Base-by-base conservation (phyloP, 352 stramenopile species). In the Globisporangium apiculatum region DNA sequence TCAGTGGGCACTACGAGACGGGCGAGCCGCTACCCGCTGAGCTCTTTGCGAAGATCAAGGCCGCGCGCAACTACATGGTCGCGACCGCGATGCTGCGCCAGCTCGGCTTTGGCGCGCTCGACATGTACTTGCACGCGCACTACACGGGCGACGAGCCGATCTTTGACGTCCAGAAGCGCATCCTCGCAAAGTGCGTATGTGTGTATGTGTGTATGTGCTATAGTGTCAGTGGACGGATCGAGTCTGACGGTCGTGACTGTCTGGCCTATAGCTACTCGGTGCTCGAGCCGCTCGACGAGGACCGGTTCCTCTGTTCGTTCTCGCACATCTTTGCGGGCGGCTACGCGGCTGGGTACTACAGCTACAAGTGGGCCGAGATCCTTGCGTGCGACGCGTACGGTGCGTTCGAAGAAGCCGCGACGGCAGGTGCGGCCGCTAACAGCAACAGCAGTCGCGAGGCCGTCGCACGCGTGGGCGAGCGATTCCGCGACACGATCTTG, bases 251-350 rank as follows among this genome's bases (percentile, higher is more conserved):
- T 12, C 42, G 5, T 50, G 35, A 41, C 24, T 36, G 47, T 41
- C 43, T 18, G 42, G n/a, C 24, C 35, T 49, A 43, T 58, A 75
- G 80, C 17, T 89, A 80, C 57, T 92, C 89, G 15, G 90, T 98
- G 14, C 67, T 97, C 53, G 71, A 79, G 58, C 95, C 96, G 35
- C 76, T 99, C 4, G 64, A 78, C 45, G 93, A 98, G 60, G 96
- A 99, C 74, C 78, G 95, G 41, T 99, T 99, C 72, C 76, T 99
- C n/a, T 99, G 96, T 69, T 93, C 90, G 41, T 99, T 99, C 71
- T 83, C 73, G 37, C 97, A 99, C 72, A 99, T 99, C 62, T 99
- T 99, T 69, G 97, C 93, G 0, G 96, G 96, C 2, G 96, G 96
- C 41, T 99, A 99, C 69, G 85, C 93, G n/a, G 95, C 96, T 7